Evolutionary conservation across 495 filamentous ascomycete species (phyloP).

Genomic region (Aspergillus egyptiacus): DNA sequence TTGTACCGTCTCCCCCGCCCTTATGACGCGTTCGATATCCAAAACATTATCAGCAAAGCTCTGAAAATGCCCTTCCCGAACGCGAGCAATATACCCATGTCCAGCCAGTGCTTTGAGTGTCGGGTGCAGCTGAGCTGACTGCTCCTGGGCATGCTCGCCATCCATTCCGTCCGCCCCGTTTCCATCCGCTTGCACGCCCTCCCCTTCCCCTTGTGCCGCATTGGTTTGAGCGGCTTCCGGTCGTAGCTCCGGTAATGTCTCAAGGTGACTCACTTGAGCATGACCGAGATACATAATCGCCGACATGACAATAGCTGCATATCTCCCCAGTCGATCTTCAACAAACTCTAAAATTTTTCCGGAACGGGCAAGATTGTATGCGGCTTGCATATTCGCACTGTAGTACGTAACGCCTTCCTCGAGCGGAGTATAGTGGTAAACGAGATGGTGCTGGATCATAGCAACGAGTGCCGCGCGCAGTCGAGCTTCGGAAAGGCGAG

Average conservation of each 20-base stretch:
- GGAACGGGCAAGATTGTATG: slow-evolving; percentile 72
- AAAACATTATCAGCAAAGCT: slow-evolving; percentile 45
- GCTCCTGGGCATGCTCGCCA: slow-evolving; percentile 20
- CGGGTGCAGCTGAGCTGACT: slow-evolving; percentile 33
- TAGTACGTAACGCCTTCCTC: slow-evolving; percentile 65
- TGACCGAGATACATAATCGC: slow-evolving; percentile 74
- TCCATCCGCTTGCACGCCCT: slow-evolving; percentile 15
- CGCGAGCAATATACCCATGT: slow-evolving; percentile 44
- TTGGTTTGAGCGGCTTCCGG: slow-evolving; percentile 19
- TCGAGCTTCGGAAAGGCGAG: slow-evolving; percentile 59
- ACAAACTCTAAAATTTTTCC: slow-evolving; percentile 77
- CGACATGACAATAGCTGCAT: slow-evolving; percentile 64
- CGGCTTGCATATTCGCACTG: slow-evolving; percentile 65
- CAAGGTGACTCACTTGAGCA: slow-evolving; percentile 64
- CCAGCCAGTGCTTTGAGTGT: slow-evolving; percentile 42
- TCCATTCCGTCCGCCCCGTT: slow-evolving; percentile 18
- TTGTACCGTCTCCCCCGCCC: slow-evolving; percentile 33
- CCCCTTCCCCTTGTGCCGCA: slow-evolving; percentile 32
- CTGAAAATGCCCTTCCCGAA: slow-evolving; percentile 46
- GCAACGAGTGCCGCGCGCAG: slow-evolving; percentile 72
- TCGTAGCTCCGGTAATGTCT: slow-evolving; percentile 35
- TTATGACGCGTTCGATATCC: slow-evolving; percentile 40
- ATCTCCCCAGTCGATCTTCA: slow-evolving; percentile 60
- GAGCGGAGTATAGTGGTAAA: slow-evolving; percentile 64
- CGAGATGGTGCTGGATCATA: slow-evolving; percentile 81